phyloP scores from a whole-genome alignment of 495 filamentous ascomycete species.

The Talaromyces trachyspermus region DNA sequence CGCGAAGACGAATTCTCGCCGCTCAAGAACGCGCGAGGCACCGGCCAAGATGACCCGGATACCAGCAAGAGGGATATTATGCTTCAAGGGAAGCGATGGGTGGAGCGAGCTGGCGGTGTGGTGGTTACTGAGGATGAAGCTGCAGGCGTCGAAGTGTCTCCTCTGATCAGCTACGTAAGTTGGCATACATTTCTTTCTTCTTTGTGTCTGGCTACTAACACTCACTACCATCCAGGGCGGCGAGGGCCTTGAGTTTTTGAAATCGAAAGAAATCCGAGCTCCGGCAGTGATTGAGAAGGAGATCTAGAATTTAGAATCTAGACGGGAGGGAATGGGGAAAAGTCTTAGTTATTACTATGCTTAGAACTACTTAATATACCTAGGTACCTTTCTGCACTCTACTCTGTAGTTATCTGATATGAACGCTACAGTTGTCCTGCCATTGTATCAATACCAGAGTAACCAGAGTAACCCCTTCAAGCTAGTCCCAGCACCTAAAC shows the following conservation, averaged over 20 bases:
- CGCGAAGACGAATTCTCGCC: conserved; percentile 98
- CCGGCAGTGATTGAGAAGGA: conserved; percentile 72
- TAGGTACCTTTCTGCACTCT: too few species aligned
- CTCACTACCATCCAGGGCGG: conserved; percentile 55
- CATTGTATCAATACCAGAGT: too few species aligned
- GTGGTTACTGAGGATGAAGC: conserved; percentile 64
- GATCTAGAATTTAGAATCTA: conserved; percentile 17
- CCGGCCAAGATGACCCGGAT: conserved; percentile 87
- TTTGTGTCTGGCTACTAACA: conserved; percentile 21
- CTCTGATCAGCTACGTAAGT: conserved; percentile 90
- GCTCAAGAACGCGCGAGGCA: conserved; percentile 89
- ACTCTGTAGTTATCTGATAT: too few species aligned
- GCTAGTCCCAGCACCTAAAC: too few species aligned
- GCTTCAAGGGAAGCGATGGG: conserved; percentile 79
- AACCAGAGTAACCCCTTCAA: too few species aligned
- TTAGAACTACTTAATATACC: too few species aligned
- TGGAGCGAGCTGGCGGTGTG: conserved; percentile 66
- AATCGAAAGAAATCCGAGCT: conserved; percentile 66
- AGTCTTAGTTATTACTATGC: too few species aligned
- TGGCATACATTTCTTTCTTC: conserved; percentile 5
- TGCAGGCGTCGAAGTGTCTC: conserved; percentile 81
- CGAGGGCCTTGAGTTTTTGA: conserved; percentile 76
- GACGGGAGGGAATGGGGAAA: not conserved
- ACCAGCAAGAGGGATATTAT: conserved; percentile 87
- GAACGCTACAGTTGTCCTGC: too few species aligned